A percentile compares a stretch with the other conserved stretches of the same genome.
phyloP scores from a whole-genome alignment of 164 flowering plant genomes.

The Tinospora cordifolia region DNA sequence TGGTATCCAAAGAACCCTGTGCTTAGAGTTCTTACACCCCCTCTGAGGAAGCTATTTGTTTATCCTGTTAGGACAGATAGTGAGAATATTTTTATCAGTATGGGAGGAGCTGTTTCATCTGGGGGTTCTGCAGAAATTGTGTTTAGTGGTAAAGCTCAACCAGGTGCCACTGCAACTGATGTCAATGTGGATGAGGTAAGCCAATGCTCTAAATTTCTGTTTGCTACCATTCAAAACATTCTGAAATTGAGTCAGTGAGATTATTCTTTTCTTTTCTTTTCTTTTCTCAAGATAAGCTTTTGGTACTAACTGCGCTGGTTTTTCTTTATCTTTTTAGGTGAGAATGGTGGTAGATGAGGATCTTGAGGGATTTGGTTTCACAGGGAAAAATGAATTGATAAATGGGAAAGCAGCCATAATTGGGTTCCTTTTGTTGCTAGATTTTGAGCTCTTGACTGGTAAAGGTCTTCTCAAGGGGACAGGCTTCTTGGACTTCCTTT shows the following conservation, averaged over 20 bases:
- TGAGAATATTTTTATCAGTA: slow-evolving; percentile 70
- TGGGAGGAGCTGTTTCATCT: slow-evolving; percentile 25
- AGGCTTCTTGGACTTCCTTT: slow-evolving; percentile 89
- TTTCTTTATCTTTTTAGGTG: slow-evolving; percentile 38
- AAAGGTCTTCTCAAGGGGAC: slow-evolving; percentile 90
- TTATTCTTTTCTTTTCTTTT: not conserved
- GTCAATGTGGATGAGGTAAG: slow-evolving; percentile 90
- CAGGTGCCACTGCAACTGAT: slow-evolving; percentile 76
- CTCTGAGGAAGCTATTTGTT: slow-evolving; percentile 55
- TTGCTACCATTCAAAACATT: not conserved
- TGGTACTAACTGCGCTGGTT: slow-evolving; percentile 1
- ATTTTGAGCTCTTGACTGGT: slow-evolving; percentile 92
- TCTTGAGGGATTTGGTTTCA: slow-evolving; percentile 69
- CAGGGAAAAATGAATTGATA: slow-evolving; percentile 63
- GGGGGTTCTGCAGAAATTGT: slow-evolving; percentile 80
- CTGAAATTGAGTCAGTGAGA: not conserved
- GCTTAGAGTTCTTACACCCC: slow-evolving; percentile 79
- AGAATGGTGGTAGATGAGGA: slow-evolving; percentile 85
- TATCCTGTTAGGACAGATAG: slow-evolving; percentile 79
- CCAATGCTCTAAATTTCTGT: too few relatives aligned
- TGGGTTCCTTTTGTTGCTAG: slow-evolving; percentile 73
- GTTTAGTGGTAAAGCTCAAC: slow-evolving; percentile 89
- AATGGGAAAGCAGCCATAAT: slow-evolving; percentile 89
- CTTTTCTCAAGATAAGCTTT: not conserved
- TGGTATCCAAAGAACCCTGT: slow-evolving; percentile 97